Evolutionary conservation across 306 rosid species (phyloP).

Genomic region (Cucumis sativus): DNA sequence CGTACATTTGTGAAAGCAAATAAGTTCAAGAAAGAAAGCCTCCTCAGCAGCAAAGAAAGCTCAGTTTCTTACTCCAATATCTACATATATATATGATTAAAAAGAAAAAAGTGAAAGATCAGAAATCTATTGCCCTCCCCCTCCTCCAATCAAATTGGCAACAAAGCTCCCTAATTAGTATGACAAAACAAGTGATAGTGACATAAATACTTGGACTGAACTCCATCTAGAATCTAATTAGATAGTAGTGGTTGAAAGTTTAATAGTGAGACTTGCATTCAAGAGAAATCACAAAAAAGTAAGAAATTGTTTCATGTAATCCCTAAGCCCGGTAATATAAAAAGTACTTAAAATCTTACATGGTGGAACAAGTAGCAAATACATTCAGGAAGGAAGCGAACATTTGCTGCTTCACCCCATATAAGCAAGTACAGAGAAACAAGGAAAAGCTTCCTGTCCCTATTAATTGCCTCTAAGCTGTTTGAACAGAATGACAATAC

Average conservation of each 20-base stretch:
- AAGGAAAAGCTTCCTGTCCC: slow-evolving; percentile 76
- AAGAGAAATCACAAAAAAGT: neutral
- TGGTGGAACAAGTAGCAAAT: slow-evolving; percentile 90
- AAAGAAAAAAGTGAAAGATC: neutral
- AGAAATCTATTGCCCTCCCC: neutral
- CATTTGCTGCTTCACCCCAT: slow-evolving; percentile 99
- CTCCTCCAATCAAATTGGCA: neutral
- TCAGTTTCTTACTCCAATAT: too few species aligned
- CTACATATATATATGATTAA: neutral
- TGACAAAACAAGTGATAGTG: neutral
- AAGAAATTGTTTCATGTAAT: neutral
- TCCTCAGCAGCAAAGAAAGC: neutral
- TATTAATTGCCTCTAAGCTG: slow-evolving; percentile 82
- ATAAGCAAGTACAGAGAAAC: slow-evolving; percentile 81
- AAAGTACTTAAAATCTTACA: slow-evolving; percentile 33
- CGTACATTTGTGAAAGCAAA: neutral
- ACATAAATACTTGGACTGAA: neutral
- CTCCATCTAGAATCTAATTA: neutral
- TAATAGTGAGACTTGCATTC: neutral
- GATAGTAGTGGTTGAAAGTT: neutral
- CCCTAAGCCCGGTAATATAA: neutral
- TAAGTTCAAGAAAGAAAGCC: neutral
- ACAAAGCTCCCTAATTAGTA: neutral
- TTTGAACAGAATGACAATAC: slow-evolving; percentile 14
- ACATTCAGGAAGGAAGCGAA: slow-evolving; percentile 97